These are phyloP conservation scores for Articulospora tetracladia DNA, from an alignment of 495 filamentous ascomycete species.

Conservation along the genomic window DNA sequence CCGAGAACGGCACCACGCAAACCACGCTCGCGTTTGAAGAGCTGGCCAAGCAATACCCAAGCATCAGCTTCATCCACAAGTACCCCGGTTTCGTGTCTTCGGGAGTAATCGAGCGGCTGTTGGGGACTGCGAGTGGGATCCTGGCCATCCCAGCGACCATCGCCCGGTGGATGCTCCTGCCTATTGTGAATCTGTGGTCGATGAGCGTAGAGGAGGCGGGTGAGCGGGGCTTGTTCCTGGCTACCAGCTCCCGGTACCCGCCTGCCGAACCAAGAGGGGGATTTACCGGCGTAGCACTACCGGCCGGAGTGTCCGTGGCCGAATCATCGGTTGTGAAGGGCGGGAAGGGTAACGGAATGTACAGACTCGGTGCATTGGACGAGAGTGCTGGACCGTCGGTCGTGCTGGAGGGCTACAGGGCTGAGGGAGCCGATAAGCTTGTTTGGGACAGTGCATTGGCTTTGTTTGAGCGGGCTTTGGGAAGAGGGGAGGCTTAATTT, in stretches of 20 bases:
- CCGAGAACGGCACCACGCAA: conserved; percentile 18
- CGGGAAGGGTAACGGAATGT: conserved; percentile 23
- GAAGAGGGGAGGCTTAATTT: conserved; percentile 1
- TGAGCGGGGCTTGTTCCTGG: conserved; percentile 23
- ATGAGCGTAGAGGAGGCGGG: conserved; percentile 21
- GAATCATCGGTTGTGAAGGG: conserved; percentile 10
- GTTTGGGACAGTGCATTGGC: conserved; percentile 21
- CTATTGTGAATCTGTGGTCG: conserved; percentile 16
- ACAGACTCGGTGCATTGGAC: conserved; percentile 16
- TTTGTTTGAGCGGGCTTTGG: conserved; percentile 18
- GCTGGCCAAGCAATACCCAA: conserved; percentile 26
- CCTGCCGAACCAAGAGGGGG: conserved; percentile 12
- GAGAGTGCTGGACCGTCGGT: conserved; percentile 6
- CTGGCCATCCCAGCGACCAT: conserved; percentile 14
- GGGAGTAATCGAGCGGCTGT: conserved; percentile 10
- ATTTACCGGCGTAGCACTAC: conserved; percentile 3
- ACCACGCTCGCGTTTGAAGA: conserved; percentile 32
- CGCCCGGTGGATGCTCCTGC: conserved; percentile 13
- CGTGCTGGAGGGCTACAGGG: conserved; percentile 8
- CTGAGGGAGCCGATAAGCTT: conserved; percentile 7
- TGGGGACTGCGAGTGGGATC: conserved; percentile 13
- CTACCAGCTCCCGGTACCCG: conserved; percentile 22
- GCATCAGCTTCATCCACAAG: conserved; percentile 29
- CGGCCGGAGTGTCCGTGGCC: conserved; percentile 11
- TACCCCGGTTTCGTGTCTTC: conserved; percentile 38